phyloP scores from a whole-genome alignment of 257 asterid species.

The Solanum acaule region DNA sequence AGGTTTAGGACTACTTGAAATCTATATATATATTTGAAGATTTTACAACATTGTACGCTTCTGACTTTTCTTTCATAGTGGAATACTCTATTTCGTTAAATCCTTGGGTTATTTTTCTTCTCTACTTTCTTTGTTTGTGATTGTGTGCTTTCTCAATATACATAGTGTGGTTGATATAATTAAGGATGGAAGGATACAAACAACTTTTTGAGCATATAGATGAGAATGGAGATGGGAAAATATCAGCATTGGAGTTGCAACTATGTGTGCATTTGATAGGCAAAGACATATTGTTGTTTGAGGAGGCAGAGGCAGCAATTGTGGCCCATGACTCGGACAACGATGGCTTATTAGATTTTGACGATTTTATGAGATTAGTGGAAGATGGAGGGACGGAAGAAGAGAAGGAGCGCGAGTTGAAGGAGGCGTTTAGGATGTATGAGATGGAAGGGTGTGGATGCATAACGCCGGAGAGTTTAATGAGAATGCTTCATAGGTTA shows the following conservation, averaged over 20 bases:
- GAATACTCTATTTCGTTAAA: no score
- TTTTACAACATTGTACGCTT: no score
- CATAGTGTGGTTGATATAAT: not conserved
- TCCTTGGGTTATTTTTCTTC: no score
- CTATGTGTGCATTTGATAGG: constrained; percentile 1
- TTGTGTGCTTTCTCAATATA: no score
- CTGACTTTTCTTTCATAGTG: no score
- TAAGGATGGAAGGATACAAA: constrained; percentile 14
- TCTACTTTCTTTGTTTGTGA: not conserved
- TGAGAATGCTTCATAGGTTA: constrained; percentile 42
- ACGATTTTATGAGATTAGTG: constrained; percentile 36
- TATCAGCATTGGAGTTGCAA: constrained; percentile 22
- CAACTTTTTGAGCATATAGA: constrained; percentile 20
- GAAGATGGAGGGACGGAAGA: constrained; percentile 45
- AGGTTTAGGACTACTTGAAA: no score
- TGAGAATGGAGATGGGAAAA: constrained; percentile 18
- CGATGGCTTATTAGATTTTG: constrained; percentile 40
- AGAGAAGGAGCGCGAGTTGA: constrained; percentile 34
- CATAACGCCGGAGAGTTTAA: constrained; percentile 53
- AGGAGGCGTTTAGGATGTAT: constrained; percentile 51
- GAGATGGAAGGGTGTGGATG: constrained; percentile 42
- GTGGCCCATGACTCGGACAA: constrained; percentile 28
- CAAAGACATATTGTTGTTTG: constrained; percentile 20
- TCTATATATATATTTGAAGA: no score
- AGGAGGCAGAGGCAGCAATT: constrained; percentile 30